Base-by-base conservation (phyloP, 345 rosid genomes). In the Populus deltoides region DNA sequence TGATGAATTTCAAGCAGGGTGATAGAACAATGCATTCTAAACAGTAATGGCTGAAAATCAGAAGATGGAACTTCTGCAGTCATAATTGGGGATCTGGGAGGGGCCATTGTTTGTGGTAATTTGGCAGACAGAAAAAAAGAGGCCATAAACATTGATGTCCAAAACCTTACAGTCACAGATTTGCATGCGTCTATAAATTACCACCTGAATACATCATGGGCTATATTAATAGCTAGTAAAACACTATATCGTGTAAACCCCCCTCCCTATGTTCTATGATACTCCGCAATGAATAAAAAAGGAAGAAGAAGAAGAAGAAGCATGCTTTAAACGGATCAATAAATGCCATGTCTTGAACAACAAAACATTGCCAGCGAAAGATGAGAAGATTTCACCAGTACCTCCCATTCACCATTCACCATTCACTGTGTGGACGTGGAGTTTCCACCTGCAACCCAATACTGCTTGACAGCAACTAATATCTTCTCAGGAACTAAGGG, bases 401-500 rank as follows among this genome's bases (percentile, higher is more conserved):
- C 51, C 1, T 39, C 35, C 11, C 74, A 27, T 29, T 51, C 20
- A 31, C 7, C 74, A 27, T 29, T 51, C 20, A 31, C 7, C 43
- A 10, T 27, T 80, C 66, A 80, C 70, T 47, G 66, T 1, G 75
- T 8, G 13, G 94, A 84, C 65, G 99, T 91, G 47, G 94, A 86
- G 91, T 92, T 97, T 55, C 85, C 89, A 31, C 81, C 88, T 0
- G 86, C 86, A 31, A 92, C 98, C 99, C 99, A 97, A 41, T 94
- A 97, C 81, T 91, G 97, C 90, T 97, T 97, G 77, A 94, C 99
- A 1, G 98, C 97, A 25, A 97, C 86, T 80, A 97, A 79, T 78
- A 92, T 86, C 86, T 97, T 97, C 87, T 91, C 98, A 0, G 94
- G 90, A 76, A 97, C 94, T 33, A 97, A 86, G 62, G 99, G 99